phyloP scores from a whole-genome alignment of 192 early-diverging fungal species.

The Gaertneriomyces sp. region DNA sequence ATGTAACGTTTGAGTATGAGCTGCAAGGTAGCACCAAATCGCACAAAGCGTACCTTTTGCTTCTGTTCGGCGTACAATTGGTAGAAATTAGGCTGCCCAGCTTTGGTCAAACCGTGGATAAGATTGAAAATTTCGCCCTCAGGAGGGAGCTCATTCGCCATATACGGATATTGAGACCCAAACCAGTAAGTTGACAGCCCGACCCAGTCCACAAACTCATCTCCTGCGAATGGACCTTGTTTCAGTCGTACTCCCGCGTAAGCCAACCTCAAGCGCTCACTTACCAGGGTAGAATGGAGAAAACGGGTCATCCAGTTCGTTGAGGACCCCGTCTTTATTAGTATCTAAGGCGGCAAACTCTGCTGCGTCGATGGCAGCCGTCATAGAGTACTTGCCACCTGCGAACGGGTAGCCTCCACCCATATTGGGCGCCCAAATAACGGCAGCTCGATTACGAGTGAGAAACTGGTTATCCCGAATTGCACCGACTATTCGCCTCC shows the following conservation, averaged over 20 bases:
- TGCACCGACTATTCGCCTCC: slow-evolving; percentile 27
- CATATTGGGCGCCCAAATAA: slow-evolving; percentile 46
- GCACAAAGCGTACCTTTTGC: slow-evolving; percentile 12
- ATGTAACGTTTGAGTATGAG: no score
- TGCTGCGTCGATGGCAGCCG: slow-evolving; percentile 14
- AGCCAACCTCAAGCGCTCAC: background rate
- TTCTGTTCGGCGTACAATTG: slow-evolving; percentile 9
- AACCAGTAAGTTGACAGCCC: slow-evolving; percentile 41
- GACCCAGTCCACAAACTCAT: slow-evolving; percentile 44
- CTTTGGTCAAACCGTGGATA: slow-evolving; percentile 14
- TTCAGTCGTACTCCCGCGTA: background rate
- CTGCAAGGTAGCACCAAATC: no score
- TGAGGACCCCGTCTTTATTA: slow-evolving; percentile 44
- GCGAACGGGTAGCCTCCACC: slow-evolving; percentile 35
- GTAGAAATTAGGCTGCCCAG: slow-evolving; percentile 30
- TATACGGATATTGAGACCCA: slow-evolving; percentile 21
- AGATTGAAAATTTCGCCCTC: slow-evolving; percentile 3
- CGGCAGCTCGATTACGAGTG: slow-evolving; percentile 13
- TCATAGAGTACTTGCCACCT: slow-evolving; percentile 4
- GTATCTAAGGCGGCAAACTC: slow-evolving; percentile 41
- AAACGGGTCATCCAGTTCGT: slow-evolving; percentile 42
- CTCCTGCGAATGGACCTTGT: background rate
- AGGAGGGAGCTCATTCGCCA: slow-evolving; percentile 10
- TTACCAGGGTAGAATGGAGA: slow-evolving; percentile 49
- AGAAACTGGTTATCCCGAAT: slow-evolving; percentile 13